These are phyloP conservation scores for Ceratocystis cubensis DNA, from an alignment of 2,329 filamentous ascomycete species.

Conservation along the genomic window DNA sequence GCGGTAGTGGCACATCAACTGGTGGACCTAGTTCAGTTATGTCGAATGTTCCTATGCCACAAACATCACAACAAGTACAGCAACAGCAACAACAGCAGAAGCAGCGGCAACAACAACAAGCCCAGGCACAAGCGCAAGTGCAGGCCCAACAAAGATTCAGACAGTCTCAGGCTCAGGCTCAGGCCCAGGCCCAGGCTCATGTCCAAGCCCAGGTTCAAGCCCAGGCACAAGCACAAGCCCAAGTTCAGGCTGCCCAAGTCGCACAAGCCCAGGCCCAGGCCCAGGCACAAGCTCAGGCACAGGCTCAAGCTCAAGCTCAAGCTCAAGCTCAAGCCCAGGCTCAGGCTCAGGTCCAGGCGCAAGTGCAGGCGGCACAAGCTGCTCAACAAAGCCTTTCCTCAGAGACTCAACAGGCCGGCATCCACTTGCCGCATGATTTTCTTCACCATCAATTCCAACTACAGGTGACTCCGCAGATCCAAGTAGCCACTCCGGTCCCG, in stretches of 20 bases:
- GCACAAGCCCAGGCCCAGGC: constrained; percentile 9
- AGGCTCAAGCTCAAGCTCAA: constrained; percentile 12
- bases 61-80: neutral
- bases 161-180: constrained; percentile 20
- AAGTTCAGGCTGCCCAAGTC: constrained; percentile 7
- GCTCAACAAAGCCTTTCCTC: constrained; percentile 12
- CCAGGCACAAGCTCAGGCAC: constrained; percentile 5
- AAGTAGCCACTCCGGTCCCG: constrained; percentile 5
- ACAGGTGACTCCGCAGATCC: constrained; percentile 10
- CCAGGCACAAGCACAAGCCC: constrained; percentile 4
- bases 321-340: constrained; percentile 18
- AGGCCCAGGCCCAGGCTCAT: neutral
- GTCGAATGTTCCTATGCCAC: constrained; percentile 11
- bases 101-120: neutral
- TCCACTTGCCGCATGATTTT: constrained; percentile 14
- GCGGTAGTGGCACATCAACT: neutral
- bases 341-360: constrained; percentile 25
- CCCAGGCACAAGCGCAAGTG: constrained; percentile 7
- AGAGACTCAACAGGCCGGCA: constrained; percentile 3
- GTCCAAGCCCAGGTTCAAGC: constrained; percentile 7
- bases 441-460: constrained; percentile 20
- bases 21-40: constrained; percentile 19
- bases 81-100: constrained; percentile 16
- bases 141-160: constrained; percentile 23
- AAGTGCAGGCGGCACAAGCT: constrained; percentile 22